Base-by-base conservation (phyloP, 805 yeast genomes). In the Candida gorgasii region DNA sequence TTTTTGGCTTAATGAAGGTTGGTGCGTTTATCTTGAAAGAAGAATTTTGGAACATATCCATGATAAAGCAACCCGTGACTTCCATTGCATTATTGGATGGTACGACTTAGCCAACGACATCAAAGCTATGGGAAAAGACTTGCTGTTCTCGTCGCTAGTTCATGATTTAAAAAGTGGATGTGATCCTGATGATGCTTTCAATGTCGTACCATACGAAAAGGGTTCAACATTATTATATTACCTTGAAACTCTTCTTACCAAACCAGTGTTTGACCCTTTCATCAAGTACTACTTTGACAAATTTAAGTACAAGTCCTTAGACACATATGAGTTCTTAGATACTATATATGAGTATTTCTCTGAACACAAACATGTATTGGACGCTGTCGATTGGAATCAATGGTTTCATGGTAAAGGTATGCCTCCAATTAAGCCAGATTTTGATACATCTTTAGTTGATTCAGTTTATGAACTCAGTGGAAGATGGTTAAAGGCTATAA, bases 1-100 rank as follows among this genome's bases (percentile, higher is more conserved):
- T 66, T 89, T 89, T 62, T 89, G 95, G 93, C 76, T 89, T 51
- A 89, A 89, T 61, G 97, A 89, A 68, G 97, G 97, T 27, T 89
- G 96, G 96, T 89, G 96, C 5, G 96, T 89, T 29, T 89, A 89
- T 61, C 64, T 89, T 27, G 97, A 89, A 64, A 78, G 97, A 60
- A 72, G 96, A 54, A 89, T 89, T 45, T 69, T 80, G 20, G 95
- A 86, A 13, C 76, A 73, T 12, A 61, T 88, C n/a, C 88, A 87
- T 56, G 96, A 93, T 17, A 92, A 86, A 53, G 63, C 79, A 23
- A 72, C 78, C 31, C 78, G 96, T 58, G 92, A 88, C 53, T 86
- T 89, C 59, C 75, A 83, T 47, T 89, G 89, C 28, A 81, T 89
- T 47, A 84, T 86, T 54, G 97, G 97, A 39, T 89, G 96, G 96